Evolutionary conservation across 192 early-diverging fungal genomes (phyloP), one percentile per base, ranked within the genome.

Genomic region (Coemansia sp.): DNA sequence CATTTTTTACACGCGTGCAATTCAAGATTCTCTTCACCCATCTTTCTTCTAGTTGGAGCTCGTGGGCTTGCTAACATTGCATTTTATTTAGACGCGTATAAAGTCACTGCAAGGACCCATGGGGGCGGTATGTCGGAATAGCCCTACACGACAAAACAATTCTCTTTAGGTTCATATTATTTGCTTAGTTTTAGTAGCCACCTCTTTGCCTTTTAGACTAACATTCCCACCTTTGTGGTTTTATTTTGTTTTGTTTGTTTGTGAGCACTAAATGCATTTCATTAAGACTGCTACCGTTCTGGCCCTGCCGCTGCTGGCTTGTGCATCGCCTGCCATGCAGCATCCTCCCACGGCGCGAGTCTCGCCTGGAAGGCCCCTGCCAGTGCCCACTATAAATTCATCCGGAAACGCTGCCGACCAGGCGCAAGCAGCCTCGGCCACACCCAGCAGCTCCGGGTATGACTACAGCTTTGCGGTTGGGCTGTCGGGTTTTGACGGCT

Each of bases 401-500:
- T 26, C 53, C 17, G 37, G 27, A 41, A 12, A 33, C 40, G 12
- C 48, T 27, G 11, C 6, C 40, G 2, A 17, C 27, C 57, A 37
- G 38, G 27, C 27, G 11, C 50, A 8, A 39, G 46, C n/a, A 1
- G 17, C 33, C 6, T 7, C 41, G 0, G 19, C 29, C 4, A 29
- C 50, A 1, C 1, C 70, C 10, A n/a, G 39, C 38, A 39, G 53
- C 58, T 65, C 57, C 62, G 53, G 53, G 2, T 63, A 72, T 17
- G 57, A 69, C 42, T 72, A 72, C 43, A 72, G 66, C 60, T 69
- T 65, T 63, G 66, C 27, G 7, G 70, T 78, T 7, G 53, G 33
- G 10, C 56, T 78, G n/a, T 78, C 76, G 7, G 76, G 76, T 0
- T 72, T 53, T 46, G 63, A 72, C 32, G 70, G 76, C 2, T 27